phyloP scores from a whole-genome alignment of 306 rosid species.

The Cotoneaster glaucophyllus region DNA sequence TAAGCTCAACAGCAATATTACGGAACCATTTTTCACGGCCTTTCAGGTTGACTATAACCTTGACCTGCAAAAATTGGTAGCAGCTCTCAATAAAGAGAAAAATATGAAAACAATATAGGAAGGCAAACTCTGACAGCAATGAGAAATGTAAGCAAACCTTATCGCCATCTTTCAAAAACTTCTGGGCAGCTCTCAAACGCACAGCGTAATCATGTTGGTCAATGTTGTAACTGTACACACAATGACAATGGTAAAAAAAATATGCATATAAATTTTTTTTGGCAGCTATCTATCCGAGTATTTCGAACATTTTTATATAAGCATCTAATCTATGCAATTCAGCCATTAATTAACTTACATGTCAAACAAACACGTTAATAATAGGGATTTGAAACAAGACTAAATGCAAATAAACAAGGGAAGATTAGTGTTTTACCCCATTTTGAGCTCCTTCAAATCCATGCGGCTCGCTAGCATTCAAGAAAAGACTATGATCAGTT shows the following conservation, averaged over 20 bases:
- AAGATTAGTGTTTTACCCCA: constrained; percentile 63
- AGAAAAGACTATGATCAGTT: constrained; percentile 46
- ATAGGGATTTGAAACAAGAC: not conserved
- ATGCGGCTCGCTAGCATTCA: constrained; percentile 79
- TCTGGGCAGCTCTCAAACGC: constrained; percentile 92
- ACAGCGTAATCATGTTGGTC: constrained; percentile 96
- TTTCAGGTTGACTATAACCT: constrained; percentile 86
- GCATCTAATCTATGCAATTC: not conserved
- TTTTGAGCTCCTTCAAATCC: constrained; percentile 98
- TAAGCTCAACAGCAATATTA: constrained; percentile 79
- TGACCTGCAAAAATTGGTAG: constrained; percentile 58
- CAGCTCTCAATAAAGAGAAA: constrained; percentile 14
- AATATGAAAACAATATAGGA: not conserved
- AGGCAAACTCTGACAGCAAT: not conserved
- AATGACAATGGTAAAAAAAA: constrained; percentile 1
- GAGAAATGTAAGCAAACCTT: constrained; percentile 49
- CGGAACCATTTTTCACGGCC: constrained; percentile 97
- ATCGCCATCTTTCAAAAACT: constrained; percentile 89
- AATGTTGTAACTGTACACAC: constrained; percentile 71
- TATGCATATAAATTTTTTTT: not conserved
- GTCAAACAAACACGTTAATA: not conserved
- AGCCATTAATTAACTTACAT: not conserved
- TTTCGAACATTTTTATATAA: not conserved
- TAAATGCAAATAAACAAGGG: not conserved
- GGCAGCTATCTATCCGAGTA: not conserved